A percentile compares a stretch with the other conserved stretches of the same genome.
phyloP scores from a whole-genome alignment of 306 rosid species.

The Oemleria cerasiformis region DNA sequence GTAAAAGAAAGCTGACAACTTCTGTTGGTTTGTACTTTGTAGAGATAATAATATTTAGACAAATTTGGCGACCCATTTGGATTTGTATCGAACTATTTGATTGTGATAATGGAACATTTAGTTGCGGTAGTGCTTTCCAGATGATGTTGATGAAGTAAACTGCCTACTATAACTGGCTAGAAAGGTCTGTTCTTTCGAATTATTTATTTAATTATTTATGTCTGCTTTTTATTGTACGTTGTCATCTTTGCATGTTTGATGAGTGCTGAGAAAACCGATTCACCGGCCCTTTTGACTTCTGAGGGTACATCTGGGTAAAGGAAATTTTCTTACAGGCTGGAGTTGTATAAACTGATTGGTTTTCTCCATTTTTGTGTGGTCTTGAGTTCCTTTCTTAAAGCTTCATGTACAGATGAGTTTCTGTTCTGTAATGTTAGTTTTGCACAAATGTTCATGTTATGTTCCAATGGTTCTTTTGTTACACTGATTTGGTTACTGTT shows the following conservation, averaged over 20 bases:
- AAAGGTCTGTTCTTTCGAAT: no score
- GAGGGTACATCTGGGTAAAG: constrained; percentile 36
- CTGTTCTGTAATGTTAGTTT: background rate
- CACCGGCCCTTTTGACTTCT: constrained; percentile 13
- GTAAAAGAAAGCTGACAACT: background rate
- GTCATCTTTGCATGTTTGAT: constrained; percentile 43
- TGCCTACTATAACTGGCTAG: no score
- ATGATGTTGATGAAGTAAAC: no score
- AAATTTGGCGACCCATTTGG: background rate
- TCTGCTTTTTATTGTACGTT: constrained; percentile 36
- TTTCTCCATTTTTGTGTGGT: no score
- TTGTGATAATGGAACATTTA: no score
- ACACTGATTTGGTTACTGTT: background rate
- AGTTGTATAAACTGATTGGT: no score
- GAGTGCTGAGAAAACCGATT: constrained; percentile 34
- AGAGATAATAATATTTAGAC: background rate
- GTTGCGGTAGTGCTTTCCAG: no score
- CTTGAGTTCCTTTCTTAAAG: no score
- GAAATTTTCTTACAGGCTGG: constrained; percentile 1
- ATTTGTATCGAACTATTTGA: no score
- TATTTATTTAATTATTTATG: background rate
- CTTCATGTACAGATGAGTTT: background rate
- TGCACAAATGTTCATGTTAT: background rate
- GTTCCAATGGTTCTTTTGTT: background rate
- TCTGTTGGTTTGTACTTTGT: background rate